Conservation (phyloP, 768 basidiomycete genomes). For the Cantharellus cinnabarinus region DNA sequence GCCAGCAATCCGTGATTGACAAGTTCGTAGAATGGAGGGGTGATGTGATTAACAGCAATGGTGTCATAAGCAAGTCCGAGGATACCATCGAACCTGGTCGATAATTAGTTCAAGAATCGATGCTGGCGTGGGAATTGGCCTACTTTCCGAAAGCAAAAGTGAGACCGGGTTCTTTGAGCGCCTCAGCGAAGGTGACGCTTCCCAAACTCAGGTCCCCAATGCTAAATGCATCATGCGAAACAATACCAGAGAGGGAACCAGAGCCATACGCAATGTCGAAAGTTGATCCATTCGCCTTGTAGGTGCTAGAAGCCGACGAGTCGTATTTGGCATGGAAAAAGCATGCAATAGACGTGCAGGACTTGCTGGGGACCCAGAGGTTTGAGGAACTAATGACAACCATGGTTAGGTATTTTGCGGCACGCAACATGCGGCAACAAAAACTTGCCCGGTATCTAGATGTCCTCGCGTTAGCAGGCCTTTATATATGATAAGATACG, state of each 20-base stretch:
- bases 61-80: conserved; percentile 88
- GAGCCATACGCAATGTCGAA: conserved; percentile 91
- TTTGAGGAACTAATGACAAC: conserved; percentile 28
- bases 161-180: conserved; percentile 87
- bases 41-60: conserved; percentile 81
- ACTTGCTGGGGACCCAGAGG: conserved; percentile 74
- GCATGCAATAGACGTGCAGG: conserved; percentile 77
- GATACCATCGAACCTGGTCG: conserved; percentile 76
- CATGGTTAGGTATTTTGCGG: not conserved
- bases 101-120: not conserved
- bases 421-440: not conserved
- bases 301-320: conserved; percentile 50
- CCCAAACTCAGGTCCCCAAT: conserved; percentile 71
- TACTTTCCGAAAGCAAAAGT: conserved; percentile 93
- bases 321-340: conserved; percentile 92
- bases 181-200: conserved; percentile 80
- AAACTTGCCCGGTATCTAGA: not conserved
- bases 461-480: not conserved
- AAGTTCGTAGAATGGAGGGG: conserved; percentile 91
- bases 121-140: conserved; percentile 14
- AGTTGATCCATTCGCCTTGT: conserved; percentile 73
- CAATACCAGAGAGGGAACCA: conserved; percentile 90
- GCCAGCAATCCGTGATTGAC: conserved; percentile 64
- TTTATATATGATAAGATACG: not conserved
- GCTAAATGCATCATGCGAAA: conserved; percentile 58